Conservation (phyloP, 345 rosid genomes). For the Draba incana region DNA sequence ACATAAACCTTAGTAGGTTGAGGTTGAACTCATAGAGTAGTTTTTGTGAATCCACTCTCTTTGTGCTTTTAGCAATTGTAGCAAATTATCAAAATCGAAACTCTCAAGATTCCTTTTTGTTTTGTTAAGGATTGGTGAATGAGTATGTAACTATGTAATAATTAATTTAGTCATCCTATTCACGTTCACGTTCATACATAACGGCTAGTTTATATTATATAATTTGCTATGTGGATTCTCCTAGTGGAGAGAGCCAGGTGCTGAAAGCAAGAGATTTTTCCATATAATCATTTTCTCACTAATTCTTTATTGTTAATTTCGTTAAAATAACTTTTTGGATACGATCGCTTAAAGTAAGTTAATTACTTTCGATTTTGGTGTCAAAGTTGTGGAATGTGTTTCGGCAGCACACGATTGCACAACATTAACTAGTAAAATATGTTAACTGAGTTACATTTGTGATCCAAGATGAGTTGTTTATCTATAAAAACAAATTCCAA, state of each 20-base stretch:
- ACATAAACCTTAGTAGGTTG: slow-evolving; percentile 19
- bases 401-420: not conserved
- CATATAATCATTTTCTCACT: slow-evolving; percentile 8
- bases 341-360: not conserved
- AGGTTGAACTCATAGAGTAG: slow-evolving; percentile 15
- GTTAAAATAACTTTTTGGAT: slow-evolving; percentile 6
- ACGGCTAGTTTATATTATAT: slow-evolving; percentile 36
- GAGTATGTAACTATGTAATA: slow-evolving; percentile 29
- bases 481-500: not conserved
- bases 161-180: slow-evolving; percentile 23
- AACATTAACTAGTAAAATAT: not conserved
- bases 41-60: slow-evolving; percentile 26
- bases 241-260: slow-evolving; percentile 34
- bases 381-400: not conserved
- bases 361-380: not conserved
- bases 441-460: not conserved
- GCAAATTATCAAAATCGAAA: slow-evolving; percentile 11
- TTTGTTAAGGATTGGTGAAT: slow-evolving; percentile 14
- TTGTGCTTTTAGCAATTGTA: slow-evolving; percentile 18
- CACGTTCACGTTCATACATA: slow-evolving; percentile 27
- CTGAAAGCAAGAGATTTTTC: slow-evolving; percentile 42
- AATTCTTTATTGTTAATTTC: not conserved
- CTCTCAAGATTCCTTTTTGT: slow-evolving; percentile 26
- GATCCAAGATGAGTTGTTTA: not conserved
- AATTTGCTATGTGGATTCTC: slow-evolving; percentile 23